phyloP scores from a whole-genome alignment of 164 flowering plant species.

The Annona cherimola region DNA sequence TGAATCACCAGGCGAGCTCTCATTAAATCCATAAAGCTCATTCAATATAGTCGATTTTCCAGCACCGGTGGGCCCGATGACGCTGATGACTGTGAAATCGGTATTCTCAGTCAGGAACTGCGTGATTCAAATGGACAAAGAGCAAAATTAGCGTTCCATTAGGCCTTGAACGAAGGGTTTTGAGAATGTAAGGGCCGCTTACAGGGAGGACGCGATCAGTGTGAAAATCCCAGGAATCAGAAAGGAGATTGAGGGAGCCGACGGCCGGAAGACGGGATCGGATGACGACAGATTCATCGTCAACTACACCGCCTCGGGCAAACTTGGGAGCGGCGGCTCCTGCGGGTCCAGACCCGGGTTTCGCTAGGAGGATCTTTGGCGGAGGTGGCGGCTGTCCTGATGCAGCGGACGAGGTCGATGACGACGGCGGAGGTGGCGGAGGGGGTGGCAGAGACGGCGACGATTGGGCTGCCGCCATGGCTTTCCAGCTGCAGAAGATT shows the following conservation, averaged over 20 bases:
- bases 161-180: background rate
- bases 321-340: constrained; percentile 39
- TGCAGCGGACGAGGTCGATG: constrained; percentile 14
- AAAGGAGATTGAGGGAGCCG: constrained; percentile 72
- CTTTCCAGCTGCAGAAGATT: background rate
- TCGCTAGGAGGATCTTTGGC: constrained; percentile 76
- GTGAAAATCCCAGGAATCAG: constrained; percentile 87
- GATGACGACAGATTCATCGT: constrained; percentile 39
- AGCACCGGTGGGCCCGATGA: constrained; percentile 78
- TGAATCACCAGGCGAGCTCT: constrained; percentile 56
- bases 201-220: constrained; percentile 79
- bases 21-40: constrained; percentile 80
- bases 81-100: constrained; percentile 84
- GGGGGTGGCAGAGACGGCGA: background rate
- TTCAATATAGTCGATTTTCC: constrained; percentile 93
- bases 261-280: constrained; percentile 67
- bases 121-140: background rate
- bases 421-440: background rate
- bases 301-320: constrained; percentile 27
- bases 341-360: constrained; percentile 46
- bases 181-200: constrained; percentile 4
- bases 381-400: constrained; percentile 16
- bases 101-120: constrained; percentile 90
- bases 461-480: background rate
- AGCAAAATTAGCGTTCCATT: background rate